Evolutionary conservation across 1,139 yeast species (phyloP), one percentile per base, ranked within the genome.

Genomic region (Geotrichum histeridarum): DNA sequence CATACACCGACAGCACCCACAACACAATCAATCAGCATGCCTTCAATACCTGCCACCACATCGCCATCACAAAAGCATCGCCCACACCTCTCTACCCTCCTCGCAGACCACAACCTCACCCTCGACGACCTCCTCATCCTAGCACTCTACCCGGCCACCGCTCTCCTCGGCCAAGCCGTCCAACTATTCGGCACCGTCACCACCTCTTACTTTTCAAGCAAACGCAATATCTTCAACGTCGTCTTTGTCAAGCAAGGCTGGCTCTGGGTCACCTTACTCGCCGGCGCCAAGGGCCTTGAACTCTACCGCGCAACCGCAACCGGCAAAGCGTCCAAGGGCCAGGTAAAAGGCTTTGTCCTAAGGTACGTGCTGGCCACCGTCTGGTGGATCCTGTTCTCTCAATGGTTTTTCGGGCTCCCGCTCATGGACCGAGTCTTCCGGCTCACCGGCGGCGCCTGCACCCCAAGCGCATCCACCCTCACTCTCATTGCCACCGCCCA

Each of bases 401-500:
- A 88, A 67, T 87, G 96, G 95, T 84, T 82, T 65, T 83, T 86
- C 65, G 96, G 96, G 0, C 69, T 82, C 43, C 97, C 99, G 0
- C 68, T 93, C 7, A 93, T 93, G 96, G 99, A 93, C 69, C 73
- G 83, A 54, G 76, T 91, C 1, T 94, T 93, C 65, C 64, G 85
- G 1, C 69, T 72, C 59, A 88, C 96, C 0, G 99, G 99, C 0
- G 99, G 99, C 0, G 71, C 73, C 51, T 93, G 99, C 66, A 68
- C 70, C 8, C 59, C 65, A 1, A n/a, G 36, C 35, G 36, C 11
- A 2, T 5, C 36, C 27, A 22, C 27, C 5, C 17, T 38, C 27
- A 22, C 42, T 6, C 11, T 15, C 11, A 15, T 11, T 8, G 15
- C 42, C 18, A 18, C 42, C 18, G 17, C 38, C 38, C 14, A 12